These are phyloP conservation scores for Lichtheimia ramosa DNA, from an alignment of 371 early-diverging fungal genomes.

Conservation along the genomic window DNA sequence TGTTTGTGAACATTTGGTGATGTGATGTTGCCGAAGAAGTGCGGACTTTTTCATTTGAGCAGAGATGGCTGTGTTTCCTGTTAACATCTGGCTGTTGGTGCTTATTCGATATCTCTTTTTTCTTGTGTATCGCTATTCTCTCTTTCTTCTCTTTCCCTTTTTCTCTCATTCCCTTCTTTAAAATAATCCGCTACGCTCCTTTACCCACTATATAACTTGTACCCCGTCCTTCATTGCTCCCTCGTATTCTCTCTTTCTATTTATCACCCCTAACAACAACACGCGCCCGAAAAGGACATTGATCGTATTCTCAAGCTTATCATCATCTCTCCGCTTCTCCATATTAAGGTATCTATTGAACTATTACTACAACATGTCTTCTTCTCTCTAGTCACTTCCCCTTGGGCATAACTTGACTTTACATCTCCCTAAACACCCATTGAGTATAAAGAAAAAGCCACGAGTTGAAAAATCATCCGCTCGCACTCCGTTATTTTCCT, in stretches of 20 bases:
- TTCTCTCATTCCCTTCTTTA: background rate
- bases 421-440: background rate
- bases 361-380: too few species aligned
- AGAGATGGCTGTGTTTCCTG: too few species aligned
- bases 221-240: background rate
- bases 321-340: too few species aligned
- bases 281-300: background rate
- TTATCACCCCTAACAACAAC: conserved; percentile 1
- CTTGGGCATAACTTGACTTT: background rate
- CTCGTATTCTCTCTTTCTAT: background rate
- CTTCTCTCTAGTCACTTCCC: too few species aligned
- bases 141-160: conserved; percentile 6
- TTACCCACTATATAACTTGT: background rate
- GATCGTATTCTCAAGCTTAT: background rate
- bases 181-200: conserved; percentile 4
- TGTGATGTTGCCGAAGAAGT: too few species aligned
- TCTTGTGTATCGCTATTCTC: background rate
- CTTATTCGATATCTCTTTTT: background rate
- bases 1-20: too few species aligned
- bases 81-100: too few species aligned
- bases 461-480: background rate
- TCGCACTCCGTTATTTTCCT: background rate
- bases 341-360: too few species aligned
- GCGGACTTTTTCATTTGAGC: too few species aligned
- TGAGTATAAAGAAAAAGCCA: background rate